Evolutionary conservation across 2,329 filamentous ascomycete genomes (phyloP), one percentile per base, ranked within the genome.

Genomic region (Hymenoscyphus fraxineus): DNA sequence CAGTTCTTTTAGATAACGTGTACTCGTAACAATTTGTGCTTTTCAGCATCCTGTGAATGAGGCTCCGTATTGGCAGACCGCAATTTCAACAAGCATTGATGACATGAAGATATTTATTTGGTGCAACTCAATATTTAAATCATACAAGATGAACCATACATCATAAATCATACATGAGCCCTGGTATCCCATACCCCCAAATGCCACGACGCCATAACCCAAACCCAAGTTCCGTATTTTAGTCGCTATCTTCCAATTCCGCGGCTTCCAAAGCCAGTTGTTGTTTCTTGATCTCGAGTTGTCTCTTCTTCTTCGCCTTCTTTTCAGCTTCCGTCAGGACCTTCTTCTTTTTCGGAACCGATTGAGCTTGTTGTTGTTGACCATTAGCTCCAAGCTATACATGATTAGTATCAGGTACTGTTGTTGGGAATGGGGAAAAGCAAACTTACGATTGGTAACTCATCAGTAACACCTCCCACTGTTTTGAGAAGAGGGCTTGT

Each of bases 401-500:
- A 47, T 1, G 3, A 27, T 27, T 58, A 47, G n/a, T n/a, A 39
- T 65, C 55, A 65, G 63, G n/a, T 32, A 13, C 56, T 3, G 54
- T 57, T 16, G 6, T 19, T 13, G 3, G 2, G 2, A 13, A 13
- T 2, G 19, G 1, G 7, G 5, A 35, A 57, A 47, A 15, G 16
- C 44, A 47, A 35, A 62, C 68, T 40, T 63, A 71, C 69, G 39
- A 71, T 66, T 22, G 69, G 69, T n/a, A 71, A 63, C 6, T 57
- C 51, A 39, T 71, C 66, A 3, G 66, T 68, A 4, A 71, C 66
- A 55, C 69, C 70, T 76, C 71, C 71, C 1, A 71, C 71, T 1
- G 71, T 72, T 32, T 70, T 66, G 10, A 71, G 65, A 3, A 72
- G 69, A 39, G 69, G 69, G 19, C 67, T 70, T 35, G 69, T 71